Conservation (phyloP, 1,284 basidiomycete species). For the Tylopilus orsonianus region DNA sequence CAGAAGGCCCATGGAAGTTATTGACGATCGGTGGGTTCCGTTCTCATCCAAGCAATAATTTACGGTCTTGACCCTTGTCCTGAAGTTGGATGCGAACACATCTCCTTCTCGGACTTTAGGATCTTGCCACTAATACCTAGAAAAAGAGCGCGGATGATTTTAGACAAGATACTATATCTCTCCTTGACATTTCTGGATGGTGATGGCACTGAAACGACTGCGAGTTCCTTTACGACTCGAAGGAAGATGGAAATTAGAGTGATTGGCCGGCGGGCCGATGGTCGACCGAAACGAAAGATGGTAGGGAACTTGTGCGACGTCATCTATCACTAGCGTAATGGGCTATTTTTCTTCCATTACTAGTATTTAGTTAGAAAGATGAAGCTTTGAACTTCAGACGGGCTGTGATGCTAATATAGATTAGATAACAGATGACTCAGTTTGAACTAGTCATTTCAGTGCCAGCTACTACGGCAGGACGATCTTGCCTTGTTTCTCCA, state of each 20-base stretch:
- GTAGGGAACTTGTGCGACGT: constrained; percentile 52
- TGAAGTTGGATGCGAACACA: constrained; percentile 50
- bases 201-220: constrained; percentile 34
- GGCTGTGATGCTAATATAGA: constrained; percentile 2
- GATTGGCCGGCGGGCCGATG: constrained; percentile 44
- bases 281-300: constrained; percentile 45
- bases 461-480: not conserved
- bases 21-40: constrained; percentile 46
- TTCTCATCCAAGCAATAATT: not conserved
- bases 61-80: not conserved
- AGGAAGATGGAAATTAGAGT: constrained; percentile 45
- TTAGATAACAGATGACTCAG: constrained; percentile 19
- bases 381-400: too few species aligned
- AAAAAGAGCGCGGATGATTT: constrained; percentile 36
- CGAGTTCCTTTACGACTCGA: constrained; percentile 34
- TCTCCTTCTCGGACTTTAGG: constrained; percentile 60
- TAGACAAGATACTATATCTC: constrained; percentile 44
- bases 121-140: constrained; percentile 44
- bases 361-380: too few species aligned
- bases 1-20: constrained; percentile 41
- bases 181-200: constrained; percentile 52
- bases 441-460: not conserved
- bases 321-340: constrained; percentile 39
- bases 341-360: too few species aligned
- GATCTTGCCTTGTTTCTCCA: not conserved